Conservation (phyloP, 306 rosid species). For the Rubus idaeus region DNA sequence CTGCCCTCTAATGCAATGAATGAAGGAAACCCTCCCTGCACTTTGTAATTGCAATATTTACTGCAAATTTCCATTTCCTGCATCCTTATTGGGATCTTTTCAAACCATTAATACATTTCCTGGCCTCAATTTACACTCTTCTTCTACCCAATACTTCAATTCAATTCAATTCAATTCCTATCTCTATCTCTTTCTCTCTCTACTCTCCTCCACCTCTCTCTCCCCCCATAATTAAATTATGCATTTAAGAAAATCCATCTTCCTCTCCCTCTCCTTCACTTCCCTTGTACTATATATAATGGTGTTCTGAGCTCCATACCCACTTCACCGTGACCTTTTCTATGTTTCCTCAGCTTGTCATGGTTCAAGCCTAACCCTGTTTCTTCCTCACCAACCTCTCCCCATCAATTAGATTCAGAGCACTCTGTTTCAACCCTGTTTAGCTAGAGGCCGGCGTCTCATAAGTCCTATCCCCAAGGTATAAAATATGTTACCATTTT, state of each 20-base stretch:
- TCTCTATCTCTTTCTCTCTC: slow-evolving; percentile 36
- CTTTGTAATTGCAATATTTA: slow-evolving; percentile 61
- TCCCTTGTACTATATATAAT: slow-evolving; percentile 48
- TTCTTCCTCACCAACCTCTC: slow-evolving; percentile 13
- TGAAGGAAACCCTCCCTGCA: slow-evolving; percentile 60
- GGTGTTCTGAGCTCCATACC: slow-evolving; percentile 40
- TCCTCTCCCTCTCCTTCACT: slow-evolving; percentile 42
- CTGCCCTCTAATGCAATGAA: slow-evolving; percentile 61
- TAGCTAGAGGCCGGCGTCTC: neutral
- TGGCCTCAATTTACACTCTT: slow-evolving; percentile 79
- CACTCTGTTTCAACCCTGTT: slow-evolving; percentile 11
- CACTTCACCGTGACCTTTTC: slow-evolving; percentile 33
- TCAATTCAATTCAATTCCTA: slow-evolving; percentile 43
- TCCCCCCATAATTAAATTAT: slow-evolving; percentile 58
- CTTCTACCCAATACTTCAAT: slow-evolving; percentile 68
- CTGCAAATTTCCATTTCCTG: slow-evolving; percentile 75
- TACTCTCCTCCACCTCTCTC: slow-evolving; percentile 52
- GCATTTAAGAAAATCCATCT: slow-evolving; percentile 51
- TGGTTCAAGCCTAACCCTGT: slow-evolving; percentile 17
- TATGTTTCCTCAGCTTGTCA: slow-evolving; percentile 24
- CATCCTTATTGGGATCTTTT: slow-evolving; percentile 65
- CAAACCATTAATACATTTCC: slow-evolving; percentile 75
- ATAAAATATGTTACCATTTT: neutral
- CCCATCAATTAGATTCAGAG: neutral
- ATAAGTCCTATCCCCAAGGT: neutral